Evolutionary conservation across 192 early-diverging fungal genomes (phyloP).

Genomic region (Coemansia aciculifera): DNA sequence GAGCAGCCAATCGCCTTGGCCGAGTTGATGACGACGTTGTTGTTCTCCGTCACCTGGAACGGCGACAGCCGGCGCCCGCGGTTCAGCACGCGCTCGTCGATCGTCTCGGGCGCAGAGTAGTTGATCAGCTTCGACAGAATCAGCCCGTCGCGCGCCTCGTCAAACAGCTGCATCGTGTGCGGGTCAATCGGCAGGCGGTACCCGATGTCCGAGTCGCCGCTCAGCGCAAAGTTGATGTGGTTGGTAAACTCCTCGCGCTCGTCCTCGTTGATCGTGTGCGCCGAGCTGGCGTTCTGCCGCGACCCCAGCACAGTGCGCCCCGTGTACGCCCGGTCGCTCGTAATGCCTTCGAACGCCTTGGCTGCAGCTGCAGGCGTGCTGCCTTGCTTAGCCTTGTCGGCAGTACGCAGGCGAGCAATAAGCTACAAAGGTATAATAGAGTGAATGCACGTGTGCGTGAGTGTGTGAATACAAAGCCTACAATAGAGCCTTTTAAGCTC

Average conservation of each 20-base stretch:
- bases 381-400: slow-evolving; percentile 16
- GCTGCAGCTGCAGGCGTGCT: background rate
- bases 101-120: slow-evolving; percentile 92
- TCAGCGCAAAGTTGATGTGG: slow-evolving; percentile 90
- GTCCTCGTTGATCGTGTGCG: slow-evolving; percentile 98
- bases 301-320: slow-evolving; percentile 87
- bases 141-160: slow-evolving; percentile 92
- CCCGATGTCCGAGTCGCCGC: slow-evolving; percentile 77
- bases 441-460: background rate
- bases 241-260: slow-evolving; percentile 94
- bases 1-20: slow-evolving; percentile 99
- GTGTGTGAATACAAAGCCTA: background rate
- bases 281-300: slow-evolving; percentile 81
- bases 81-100: slow-evolving; percentile 98
- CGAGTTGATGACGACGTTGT: slow-evolving; percentile 98
- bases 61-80: slow-evolving; percentile 81
- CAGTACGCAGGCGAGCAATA: slow-evolving; percentile 44
- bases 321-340: slow-evolving; percentile 55
- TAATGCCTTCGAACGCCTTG: slow-evolving; percentile 50
- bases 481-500: background rate
- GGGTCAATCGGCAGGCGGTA: slow-evolving; percentile 90
- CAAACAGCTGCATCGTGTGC: slow-evolving; percentile 94
- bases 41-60: slow-evolving; percentile 99
- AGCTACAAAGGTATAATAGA: slow-evolving; percentile 19
- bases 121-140: slow-evolving; percentile 98